Conservation (phyloP, 2,329 filamentous ascomycete species). For the Pleomassaria siparia region DNA sequence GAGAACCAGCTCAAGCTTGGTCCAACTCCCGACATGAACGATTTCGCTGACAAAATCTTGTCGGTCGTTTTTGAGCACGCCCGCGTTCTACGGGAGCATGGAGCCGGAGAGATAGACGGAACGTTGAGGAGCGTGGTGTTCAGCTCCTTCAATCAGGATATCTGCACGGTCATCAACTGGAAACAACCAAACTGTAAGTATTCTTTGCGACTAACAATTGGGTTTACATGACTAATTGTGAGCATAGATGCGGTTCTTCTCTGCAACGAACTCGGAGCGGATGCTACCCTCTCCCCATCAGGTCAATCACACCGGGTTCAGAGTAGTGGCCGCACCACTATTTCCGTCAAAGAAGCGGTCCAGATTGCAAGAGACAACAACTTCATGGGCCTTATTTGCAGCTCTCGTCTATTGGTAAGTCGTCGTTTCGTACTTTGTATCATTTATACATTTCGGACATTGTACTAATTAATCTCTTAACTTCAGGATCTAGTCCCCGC, state of each 20-base stretch:
- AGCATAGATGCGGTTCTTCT: constrained; percentile 78
- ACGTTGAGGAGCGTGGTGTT: constrained; percentile 87
- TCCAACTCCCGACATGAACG: constrained; percentile 80
- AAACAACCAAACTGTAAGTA: constrained; percentile 90
- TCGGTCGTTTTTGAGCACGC: constrained; percentile 90
- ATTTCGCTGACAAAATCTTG: constrained; percentile 80
- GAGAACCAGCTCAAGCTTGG: constrained; percentile 70
- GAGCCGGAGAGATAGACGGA: constrained; percentile 56
- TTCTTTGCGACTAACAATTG: neutral
- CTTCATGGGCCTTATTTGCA: constrained; percentile 95
- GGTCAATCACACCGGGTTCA: constrained; percentile 46
- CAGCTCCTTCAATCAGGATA: constrained; percentile 84
- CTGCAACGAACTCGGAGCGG: constrained; percentile 84
- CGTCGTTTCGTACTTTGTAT: neutral
- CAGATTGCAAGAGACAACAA: constrained; percentile 94
- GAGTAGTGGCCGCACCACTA: constrained; percentile 70
- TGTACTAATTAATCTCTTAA: neutral
- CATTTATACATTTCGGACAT: neutral
- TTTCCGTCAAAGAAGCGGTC: constrained; percentile 92
- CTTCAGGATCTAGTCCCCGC: constrained; percentile 86
- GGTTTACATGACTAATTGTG: constrained; percentile 13
- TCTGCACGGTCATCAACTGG: constrained; percentile 97
- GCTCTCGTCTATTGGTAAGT: constrained; percentile 79
- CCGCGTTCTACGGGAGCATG: constrained; percentile 64
- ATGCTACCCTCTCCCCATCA: constrained; percentile 46